Percentiles rank a stretch among this genome's conserved stretches.
These are phyloP conservation scores for Stevia rebaudiana DNA, from an alignment of 140 eudicot genomes.

Conservation along the genomic window DNA sequence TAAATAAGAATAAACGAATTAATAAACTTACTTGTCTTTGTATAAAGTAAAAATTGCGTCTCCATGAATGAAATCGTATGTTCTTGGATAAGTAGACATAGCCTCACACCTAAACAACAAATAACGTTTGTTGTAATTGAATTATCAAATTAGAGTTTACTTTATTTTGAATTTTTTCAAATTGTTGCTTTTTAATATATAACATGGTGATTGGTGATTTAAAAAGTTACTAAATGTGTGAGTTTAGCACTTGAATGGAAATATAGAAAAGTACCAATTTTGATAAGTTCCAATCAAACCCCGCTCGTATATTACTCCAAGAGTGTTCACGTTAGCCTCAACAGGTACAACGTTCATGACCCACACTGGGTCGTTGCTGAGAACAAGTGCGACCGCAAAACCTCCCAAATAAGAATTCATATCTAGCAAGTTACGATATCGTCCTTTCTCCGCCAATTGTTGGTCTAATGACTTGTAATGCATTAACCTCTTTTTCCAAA, in stretches of 20 bases:
- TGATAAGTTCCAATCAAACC: slow-evolving; percentile 94
- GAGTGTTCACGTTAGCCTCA: slow-evolving; percentile 65
- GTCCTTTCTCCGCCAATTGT: slow-evolving; percentile 65
- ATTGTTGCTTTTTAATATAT: too few relatives aligned
- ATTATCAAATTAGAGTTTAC: too few relatives aligned
- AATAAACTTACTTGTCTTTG: slow-evolving; percentile 48
- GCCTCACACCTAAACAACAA: slow-evolving; percentile 76
- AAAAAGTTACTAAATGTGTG: too few relatives aligned
- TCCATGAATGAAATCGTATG: slow-evolving; percentile 89
- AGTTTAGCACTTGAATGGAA: neutral
- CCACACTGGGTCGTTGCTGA: slow-evolving; percentile 71
- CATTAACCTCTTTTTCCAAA: slow-evolving; percentile 64
- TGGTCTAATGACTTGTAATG: slow-evolving; percentile 51
- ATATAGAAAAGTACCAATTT: slow-evolving; percentile 52
- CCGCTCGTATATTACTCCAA: slow-evolving; percentile 80
- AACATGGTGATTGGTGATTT: too few relatives aligned
- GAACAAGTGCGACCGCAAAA: slow-evolving; percentile 77
- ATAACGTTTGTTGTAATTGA: neutral
- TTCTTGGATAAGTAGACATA: slow-evolving; percentile 94
- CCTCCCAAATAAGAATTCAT: slow-evolving; percentile 94
- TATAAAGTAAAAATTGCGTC: slow-evolving; percentile 69
- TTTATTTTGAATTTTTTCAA: too few relatives aligned
- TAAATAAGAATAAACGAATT: neutral
- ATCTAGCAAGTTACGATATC: slow-evolving; percentile 85
- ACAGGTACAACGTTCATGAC: slow-evolving; percentile 86